Evolutionary conservation across 495 filamentous ascomycete species (phyloP).

Genomic region (Trichoderma erinaceum): DNA sequence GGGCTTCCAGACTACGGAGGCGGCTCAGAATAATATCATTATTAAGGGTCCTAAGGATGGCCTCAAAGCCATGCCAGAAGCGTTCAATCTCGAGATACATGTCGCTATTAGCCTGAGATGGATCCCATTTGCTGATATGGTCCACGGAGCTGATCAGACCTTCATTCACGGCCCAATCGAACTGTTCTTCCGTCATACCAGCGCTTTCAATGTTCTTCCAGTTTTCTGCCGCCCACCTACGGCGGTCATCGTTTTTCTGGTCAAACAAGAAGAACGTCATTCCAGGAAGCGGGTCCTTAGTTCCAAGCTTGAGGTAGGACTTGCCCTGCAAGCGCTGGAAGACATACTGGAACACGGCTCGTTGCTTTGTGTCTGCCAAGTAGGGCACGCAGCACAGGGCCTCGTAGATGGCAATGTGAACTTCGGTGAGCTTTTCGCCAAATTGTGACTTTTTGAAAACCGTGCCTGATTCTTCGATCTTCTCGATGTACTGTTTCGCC

Average conservation of each 20-base stretch:
- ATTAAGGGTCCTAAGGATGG: constrained; percentile 63
- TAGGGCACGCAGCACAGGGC: constrained; percentile 48
- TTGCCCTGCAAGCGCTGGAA: constrained; percentile 71
- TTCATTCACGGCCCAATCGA: constrained; percentile 74
- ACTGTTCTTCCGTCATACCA: constrained; percentile 56
- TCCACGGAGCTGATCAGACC: constrained; percentile 45
- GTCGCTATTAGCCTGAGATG: constrained; percentile 21
- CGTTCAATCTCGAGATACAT: constrained; percentile 45
- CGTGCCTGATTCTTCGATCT: constrained; percentile 29
- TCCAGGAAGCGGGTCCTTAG: constrained; percentile 62
- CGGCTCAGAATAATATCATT: constrained; percentile 71
- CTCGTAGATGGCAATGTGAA: constrained; percentile 47
- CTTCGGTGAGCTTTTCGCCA: constrained; percentile 27
- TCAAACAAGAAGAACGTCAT: constrained; percentile 78
- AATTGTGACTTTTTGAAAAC: constrained; percentile 23
- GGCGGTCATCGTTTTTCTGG: constrained; percentile 16
- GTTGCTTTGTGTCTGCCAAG: constrained; percentile 32
- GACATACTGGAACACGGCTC: constrained; percentile 61
- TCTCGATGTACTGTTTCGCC: constrained; percentile 33
- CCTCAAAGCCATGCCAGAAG: constrained; percentile 69
- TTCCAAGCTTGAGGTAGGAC: constrained; percentile 57
- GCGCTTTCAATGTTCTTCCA: constrained; percentile 55
- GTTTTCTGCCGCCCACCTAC: constrained; percentile 45
- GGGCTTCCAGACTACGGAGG: constrained; percentile 67
- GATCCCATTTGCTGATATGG: constrained; percentile 30